Base-by-base conservation (phyloP, 2,329 filamentous ascomycete species). In the Neospermospora avenae region DNA sequence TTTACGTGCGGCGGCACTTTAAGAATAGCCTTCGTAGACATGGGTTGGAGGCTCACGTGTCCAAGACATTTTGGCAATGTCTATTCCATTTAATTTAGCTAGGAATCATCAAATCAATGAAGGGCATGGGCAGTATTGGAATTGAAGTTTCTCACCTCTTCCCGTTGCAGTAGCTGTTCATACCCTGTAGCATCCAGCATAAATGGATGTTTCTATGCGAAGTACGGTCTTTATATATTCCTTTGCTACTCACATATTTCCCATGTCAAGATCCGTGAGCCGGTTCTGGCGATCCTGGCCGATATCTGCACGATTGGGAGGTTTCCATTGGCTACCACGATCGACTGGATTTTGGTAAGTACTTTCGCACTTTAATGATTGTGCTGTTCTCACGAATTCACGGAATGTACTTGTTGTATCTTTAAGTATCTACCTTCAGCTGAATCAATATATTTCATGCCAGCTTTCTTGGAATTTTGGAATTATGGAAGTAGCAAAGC, bases 21-120 rank as follows among this genome's bases (percentile, higher is more conserved):
- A 3, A n/a, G 54, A 61, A 39, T 57, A 61, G 54, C 58, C 45
- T 35, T 61, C 58, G 14, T 53, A 24, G 5, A 31, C 28, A 31
- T 10, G 28, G 10, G 28, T 31, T 5, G 28, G 28, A 5, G 28
- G 4, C 10, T 31, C 28, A 31, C 10, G 28, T 31, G 28, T 31
- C 28, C 10, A 31, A 31, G 28, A 10, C 28, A 31, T 31, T 5
- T 31, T 31, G 28, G 10, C 10, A 31, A 31, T 31, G 28, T 31
- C 10, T 31, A 10, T 10, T 31, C 28, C 10, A 31, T 31, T 5
- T 10, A 31, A 31, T 5, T 31, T 10, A 31, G 5, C 10, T 10
- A 31, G 28, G 28, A 31, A 10, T 31, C 28, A 31, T 31, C 10
- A 31, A 5, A 31, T 31, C 28, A 5, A 31, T 31, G 28, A n/a